A percentile compares a stretch with the other conserved stretches of the same genome.
Conservation (phyloP, 108 stramenopile genomes). For the Cyclotella kingstonii region DNA sequence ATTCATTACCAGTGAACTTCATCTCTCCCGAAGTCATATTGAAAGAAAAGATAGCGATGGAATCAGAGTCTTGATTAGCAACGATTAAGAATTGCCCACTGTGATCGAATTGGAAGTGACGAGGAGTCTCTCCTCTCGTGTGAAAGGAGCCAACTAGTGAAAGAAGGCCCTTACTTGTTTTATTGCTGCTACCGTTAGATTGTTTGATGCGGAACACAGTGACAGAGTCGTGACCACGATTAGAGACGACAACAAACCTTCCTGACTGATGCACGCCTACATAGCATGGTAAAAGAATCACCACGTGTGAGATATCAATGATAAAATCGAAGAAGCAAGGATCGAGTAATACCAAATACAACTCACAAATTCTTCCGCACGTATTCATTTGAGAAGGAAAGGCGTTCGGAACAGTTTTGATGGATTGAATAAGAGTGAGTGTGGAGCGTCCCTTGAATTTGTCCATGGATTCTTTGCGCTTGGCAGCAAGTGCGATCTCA, state of each 20-base stretch:
- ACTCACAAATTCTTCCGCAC: slow-evolving; percentile 83
- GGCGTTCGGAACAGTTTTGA: slow-evolving; percentile 87
- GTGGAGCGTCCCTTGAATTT: slow-evolving; percentile 73
- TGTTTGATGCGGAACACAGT: slow-evolving; percentile 79
- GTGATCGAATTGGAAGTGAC: slow-evolving; percentile 93
- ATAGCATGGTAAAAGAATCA: neutral
- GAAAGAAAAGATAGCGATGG: slow-evolving; percentile 87
- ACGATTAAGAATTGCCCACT: slow-evolving; percentile 88
- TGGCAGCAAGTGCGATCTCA: slow-evolving; percentile 62
- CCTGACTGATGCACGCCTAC: slow-evolving; percentile 77
- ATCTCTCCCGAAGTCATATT: slow-evolving; percentile 83
- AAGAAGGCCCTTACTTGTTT: slow-evolving; percentile 70
- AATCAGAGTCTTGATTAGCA: slow-evolving; percentile 93
- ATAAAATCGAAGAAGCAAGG: neutral
- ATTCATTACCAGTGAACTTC: slow-evolving; percentile 88
- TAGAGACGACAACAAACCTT: slow-evolving; percentile 88
- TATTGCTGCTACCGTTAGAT: slow-evolving; percentile 28
- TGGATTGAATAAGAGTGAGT: slow-evolving; percentile 79
- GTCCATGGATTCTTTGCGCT: slow-evolving; percentile 62
- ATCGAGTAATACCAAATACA: neutral
- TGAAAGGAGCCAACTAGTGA: slow-evolving; percentile 85
- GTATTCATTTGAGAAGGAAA: slow-evolving; percentile 91
- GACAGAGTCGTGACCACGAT: slow-evolving; percentile 94
- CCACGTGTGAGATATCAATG: neutral
- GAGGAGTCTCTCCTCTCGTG: slow-evolving; percentile 91